phyloP scores from a whole-genome alignment of 441 rosid genomes.

The Manihot esculenta region DNA sequence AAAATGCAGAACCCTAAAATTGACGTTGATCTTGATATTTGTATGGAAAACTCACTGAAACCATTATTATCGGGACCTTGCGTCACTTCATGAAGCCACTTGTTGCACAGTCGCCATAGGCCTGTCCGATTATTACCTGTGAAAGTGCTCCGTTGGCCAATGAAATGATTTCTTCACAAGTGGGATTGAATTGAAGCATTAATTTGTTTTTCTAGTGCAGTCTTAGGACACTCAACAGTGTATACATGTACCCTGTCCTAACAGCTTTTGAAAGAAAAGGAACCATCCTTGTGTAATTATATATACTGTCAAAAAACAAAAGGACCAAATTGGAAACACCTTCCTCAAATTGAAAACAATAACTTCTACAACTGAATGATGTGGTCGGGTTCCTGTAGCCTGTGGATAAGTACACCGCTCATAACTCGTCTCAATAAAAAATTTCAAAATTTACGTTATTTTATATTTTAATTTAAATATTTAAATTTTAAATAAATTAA shows the following conservation, averaged over 20 bases:
- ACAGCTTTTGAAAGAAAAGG: background rate
- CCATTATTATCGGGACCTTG: conserved; percentile 1
- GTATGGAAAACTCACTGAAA: background rate
- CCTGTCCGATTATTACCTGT: conserved; percentile 12
- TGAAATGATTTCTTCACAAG: conserved; percentile 18
- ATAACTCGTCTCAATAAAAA: too few species aligned
- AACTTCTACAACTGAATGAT: too few species aligned
- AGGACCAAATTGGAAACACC: too few species aligned
- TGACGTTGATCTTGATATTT: background rate
- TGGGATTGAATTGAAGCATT: conserved; percentile 23
- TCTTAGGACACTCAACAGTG: too few species aligned
- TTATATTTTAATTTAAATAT: too few species aligned
- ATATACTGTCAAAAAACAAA: too few species aligned
- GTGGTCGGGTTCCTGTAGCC: too few species aligned
- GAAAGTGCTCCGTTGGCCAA: background rate
- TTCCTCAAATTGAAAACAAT: too few species aligned
- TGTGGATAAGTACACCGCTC: too few species aligned
- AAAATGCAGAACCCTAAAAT: background rate
- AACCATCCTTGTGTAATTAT: too few species aligned
- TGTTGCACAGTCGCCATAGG: conserved; percentile 17
- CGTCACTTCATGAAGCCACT: conserved; percentile 20
- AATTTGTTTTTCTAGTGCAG: background rate
- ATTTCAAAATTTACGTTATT: too few species aligned
- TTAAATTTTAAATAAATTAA: too few species aligned
- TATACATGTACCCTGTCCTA: background rate